Conservation (phyloP, 306 rosid species). For the Purshia tridentata region DNA sequence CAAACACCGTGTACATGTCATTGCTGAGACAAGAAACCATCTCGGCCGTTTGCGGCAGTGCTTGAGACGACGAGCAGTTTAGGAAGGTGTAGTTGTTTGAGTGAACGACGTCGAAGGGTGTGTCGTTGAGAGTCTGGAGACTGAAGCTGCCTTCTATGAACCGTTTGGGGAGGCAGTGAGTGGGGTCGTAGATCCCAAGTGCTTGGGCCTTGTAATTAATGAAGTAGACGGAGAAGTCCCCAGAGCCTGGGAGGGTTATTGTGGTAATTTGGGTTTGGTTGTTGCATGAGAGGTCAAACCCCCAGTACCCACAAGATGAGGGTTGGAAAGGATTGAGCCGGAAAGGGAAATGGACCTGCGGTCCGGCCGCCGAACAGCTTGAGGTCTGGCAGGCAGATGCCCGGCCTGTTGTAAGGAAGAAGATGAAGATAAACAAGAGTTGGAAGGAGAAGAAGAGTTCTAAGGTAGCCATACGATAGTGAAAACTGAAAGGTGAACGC, state of each 20-base stretch:
- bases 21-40: background rate
- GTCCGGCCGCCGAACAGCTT: background rate
- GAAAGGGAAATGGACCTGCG: conserved; percentile 36
- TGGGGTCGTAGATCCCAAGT: conserved; percentile 25
- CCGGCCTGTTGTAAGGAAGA: conserved; percentile 7
- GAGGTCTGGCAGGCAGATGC: conserved; percentile 14
- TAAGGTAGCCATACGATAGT: conserved; percentile 5
- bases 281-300: conserved; percentile 29
- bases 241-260: conserved; percentile 30
- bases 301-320: conserved; percentile 2
- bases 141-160: conserved; percentile 11
- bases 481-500: no score
- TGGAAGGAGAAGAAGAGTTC: background rate
- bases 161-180: conserved; percentile 32
- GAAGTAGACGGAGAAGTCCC: background rate
- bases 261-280: conserved; percentile 11
- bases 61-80: conserved; percentile 35
- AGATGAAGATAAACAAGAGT: conserved; percentile 12
- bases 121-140: background rate
- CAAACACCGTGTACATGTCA: background rate
- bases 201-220: conserved; percentile 22
- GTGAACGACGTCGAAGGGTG: conserved; percentile 25
- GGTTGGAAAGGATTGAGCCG: background rate
- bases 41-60: background rate
- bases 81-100: conserved; percentile 30